phyloP scores from a whole-genome alignment of 2,329 filamentous ascomycete genomes.

The Colletotrichum cuscutae region DNA sequence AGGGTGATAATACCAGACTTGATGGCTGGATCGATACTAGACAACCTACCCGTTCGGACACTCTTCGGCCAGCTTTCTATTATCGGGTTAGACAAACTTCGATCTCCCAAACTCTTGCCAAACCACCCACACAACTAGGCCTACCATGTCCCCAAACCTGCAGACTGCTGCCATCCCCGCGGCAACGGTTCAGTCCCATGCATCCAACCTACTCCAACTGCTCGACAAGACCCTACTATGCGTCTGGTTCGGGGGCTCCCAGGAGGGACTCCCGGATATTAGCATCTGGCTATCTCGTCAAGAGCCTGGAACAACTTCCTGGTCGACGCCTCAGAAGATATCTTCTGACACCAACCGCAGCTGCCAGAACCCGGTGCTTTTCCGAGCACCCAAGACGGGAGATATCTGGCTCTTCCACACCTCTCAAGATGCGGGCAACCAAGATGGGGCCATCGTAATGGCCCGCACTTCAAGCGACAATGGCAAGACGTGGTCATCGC shows the following conservation, averaged over 20 bases:
- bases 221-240: conserved; percentile 53
- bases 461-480: conserved; percentile 48
- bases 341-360: conserved; percentile 51
- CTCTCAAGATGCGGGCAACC: conserved; percentile 55
- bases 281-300: conserved; percentile 54
- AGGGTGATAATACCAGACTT: background rate
- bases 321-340: conserved; percentile 47
- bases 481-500: conserved; percentile 49
- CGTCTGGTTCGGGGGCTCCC: conserved; percentile 56
- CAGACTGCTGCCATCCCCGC: conserved; percentile 45
- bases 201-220: conserved; percentile 54
- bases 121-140: background rate
- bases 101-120: background rate
- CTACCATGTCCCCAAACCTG: conserved; percentile 3
- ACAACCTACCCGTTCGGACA: background rate
- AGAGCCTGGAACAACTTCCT: conserved; percentile 41
- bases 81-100: background rate
- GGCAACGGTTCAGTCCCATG: conserved; percentile 54
- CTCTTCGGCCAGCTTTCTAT: background rate
- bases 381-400: conserved; percentile 45
- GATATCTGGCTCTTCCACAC: conserved; percentile 56
- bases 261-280: conserved; percentile 56
- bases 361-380: conserved; percentile 57
- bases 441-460: conserved; percentile 52
- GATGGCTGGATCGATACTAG: background rate